Base-by-base conservation (phyloP, 1,139 yeast species). In the Suhomyces bolitotheri region DNA sequence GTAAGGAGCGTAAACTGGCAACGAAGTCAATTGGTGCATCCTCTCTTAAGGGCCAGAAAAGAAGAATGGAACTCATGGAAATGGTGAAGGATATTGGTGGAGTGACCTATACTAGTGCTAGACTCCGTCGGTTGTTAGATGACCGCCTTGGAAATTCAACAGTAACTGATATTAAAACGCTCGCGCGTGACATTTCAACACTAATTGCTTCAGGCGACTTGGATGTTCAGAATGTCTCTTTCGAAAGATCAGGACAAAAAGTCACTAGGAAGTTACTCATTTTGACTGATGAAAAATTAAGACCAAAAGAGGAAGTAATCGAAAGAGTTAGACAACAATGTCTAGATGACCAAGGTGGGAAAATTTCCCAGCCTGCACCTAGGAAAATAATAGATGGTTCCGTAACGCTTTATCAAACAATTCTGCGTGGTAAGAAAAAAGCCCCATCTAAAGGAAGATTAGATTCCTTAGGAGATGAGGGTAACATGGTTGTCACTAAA, bases 81-180 rank as follows among this genome's bases (percentile, higher is more conserved):
- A 45, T 71, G 1, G 57, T 74, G 3, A 61, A 65, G 31, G 62
- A 60, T 19, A 44, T 54, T 5, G 76, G 73, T 4, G 78, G 78
- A n/a, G 70, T 66, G 1, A 55, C 66, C 0, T 58, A 60, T 34
- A 65, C 72, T 9, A 56, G 63, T 9, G 51, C 53, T 7, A 56
- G 55, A 11, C 54, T 76, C 15, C 53, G 67, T 29, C 55, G 70
- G 14, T 37, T 43, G 8, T 43, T 76, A 12, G 76, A 76, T 32
- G 51, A 54, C 28, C 39, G 49, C 11, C 47, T 76, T 31, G 64
- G 63, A 3, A 56, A 53, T 16, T 50, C 58, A 2, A 71, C 76
- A 9, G 39, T 48, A 1, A 69, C 78, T 2, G 82, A 76, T 48
- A 58, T 62, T 36, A 70, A 69, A 39, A 77, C 82, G 0, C 39